A percentile compares a stretch with the other conserved stretches of the same genome.
Evolutionary conservation across 2,329 filamentous ascomycete genomes (phyloP).

Genomic region (Chrysoporthe cubensis): DNA sequence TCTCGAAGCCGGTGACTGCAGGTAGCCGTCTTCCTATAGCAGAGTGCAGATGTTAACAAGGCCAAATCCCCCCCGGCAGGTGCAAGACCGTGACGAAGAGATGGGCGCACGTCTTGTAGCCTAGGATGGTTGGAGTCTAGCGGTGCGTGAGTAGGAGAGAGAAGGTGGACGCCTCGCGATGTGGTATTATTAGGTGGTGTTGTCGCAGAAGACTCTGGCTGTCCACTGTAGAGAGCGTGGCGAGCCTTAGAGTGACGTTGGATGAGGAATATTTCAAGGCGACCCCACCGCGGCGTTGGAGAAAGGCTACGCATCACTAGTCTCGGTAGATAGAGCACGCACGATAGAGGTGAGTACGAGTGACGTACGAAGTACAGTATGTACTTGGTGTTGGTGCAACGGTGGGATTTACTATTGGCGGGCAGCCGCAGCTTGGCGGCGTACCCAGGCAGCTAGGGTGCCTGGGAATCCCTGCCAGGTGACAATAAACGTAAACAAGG

Average conservation of each 20-base stretch:
- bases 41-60: no score
- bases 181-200: not conserved
- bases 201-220: not conserved
- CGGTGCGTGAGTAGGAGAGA: not conserved
- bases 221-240: not conserved
- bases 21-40: not conserved
- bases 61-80: no score
- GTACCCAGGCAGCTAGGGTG: not conserved
- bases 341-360: no score
- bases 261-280: not conserved
- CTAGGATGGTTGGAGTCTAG: not conserved
- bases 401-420: not conserved
- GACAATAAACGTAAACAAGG: not conserved
- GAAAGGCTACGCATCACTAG: not conserved
- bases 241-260: not conserved
- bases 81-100: not conserved
- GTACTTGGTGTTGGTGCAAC: not conserved
- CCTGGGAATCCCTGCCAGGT: not conserved
- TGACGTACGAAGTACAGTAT: no score
- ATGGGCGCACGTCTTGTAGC: not conserved
- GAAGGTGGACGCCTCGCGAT: not conserved
- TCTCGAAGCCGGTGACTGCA: slow-evolving; percentile 9
- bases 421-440: not conserved
- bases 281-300: not conserved
- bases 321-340: no score